These are phyloP conservation scores for Striga asiatica DNA, from an alignment of 257 asterid species.

Conservation along the genomic window DNA sequence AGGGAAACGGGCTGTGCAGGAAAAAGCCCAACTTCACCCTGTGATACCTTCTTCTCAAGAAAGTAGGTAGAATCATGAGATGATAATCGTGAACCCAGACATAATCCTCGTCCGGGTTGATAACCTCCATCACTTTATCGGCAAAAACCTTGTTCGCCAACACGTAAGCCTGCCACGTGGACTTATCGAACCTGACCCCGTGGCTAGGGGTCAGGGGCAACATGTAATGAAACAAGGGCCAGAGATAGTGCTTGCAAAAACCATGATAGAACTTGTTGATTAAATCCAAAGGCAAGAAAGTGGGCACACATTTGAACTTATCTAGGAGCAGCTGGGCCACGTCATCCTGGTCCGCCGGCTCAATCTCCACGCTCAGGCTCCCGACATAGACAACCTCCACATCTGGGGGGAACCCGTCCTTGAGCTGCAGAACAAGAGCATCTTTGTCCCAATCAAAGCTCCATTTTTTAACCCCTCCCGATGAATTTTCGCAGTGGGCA, in stretches of 20 bases:
- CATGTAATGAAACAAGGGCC: conserved; percentile 89
- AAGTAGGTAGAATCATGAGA: conserved; percentile 73
- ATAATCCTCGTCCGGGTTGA: conserved; percentile 64
- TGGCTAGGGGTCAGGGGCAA: conserved; percentile 54
- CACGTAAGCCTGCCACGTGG: conserved; percentile 68
- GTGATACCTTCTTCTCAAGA: conserved; percentile 54
- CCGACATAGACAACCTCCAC: conserved; percentile 65
- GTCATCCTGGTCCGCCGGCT: conserved; percentile 59
- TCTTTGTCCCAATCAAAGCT: conserved; percentile 72
- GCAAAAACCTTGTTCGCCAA: conserved; percentile 74
- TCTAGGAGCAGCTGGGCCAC: conserved; percentile 53
- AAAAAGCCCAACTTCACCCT: conserved; percentile 71
- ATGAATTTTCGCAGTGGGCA: conserved; percentile 23
- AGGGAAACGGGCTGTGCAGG: conserved; percentile 71
- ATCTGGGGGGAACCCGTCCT: conserved; percentile 51
- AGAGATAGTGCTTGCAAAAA: conserved; percentile 64
- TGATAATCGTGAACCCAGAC: conserved; percentile 92
- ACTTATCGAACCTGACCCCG: conserved; percentile 63
- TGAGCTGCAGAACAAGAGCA: conserved; percentile 51
- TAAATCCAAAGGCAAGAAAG: conserved; percentile 51
- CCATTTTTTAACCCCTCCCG: conserved; percentile 30
- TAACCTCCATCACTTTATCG: conserved; percentile 72
- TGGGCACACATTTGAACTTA: conserved; percentile 68
- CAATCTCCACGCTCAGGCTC: conserved; percentile 47
- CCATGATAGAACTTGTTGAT: conserved; percentile 60